Base-by-base conservation (phyloP, 768 basidiomycete species). In the Scleroderma bovista region DNA sequence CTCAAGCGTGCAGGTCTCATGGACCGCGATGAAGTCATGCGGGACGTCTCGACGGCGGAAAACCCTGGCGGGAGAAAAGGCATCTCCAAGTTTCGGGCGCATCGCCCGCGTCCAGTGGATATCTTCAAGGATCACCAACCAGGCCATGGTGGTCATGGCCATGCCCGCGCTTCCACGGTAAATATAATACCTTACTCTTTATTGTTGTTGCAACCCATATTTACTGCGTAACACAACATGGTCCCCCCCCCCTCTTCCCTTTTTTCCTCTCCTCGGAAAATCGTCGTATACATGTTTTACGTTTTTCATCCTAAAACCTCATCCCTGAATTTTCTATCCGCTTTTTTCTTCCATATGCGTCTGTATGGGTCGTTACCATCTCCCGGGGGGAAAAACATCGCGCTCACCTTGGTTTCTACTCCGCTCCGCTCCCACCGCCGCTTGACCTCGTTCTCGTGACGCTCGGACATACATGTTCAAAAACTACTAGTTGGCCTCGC, bases 11-110 rank as follows among this genome's bases (percentile, higher is more conserved):
- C 84, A 3, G 88, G 87, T 37, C 80, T 89, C 61, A 83, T 88
- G 53, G 86, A 88, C 75, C 73, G 79, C 50, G 88, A 90, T 65
- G 72, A 81, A 50, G 77, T 72, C 57, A 89, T 90, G 88, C 79
- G 81, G 53, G 87, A 90, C 60, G 70, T 73, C 39, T 73, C 77
- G n/a, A n/a, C n/a, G 9, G 79, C 81, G 16, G 64, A 68, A 69
- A 85, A 74, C 57, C 85, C 84, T 6, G 84, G 85, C 44, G 86
- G 86, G 20, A 78, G 86, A 60, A 90, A 89, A 65, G 79, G 79
- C 40, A 58, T 74, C n/a, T 70, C 74, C 15, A 87, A 84, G 70
- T 67, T 75, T 55, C 76, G 81, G 23, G 70, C 77, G 6, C 82
- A 86, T 63, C 76, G 83, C 53, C 70, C 78, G 10, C 75, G 84